Evolutionary conservation across 805 yeast species (phyloP), one percentile per base, ranked within the genome.

Genomic region (Grigorovia transvaalensis): DNA sequence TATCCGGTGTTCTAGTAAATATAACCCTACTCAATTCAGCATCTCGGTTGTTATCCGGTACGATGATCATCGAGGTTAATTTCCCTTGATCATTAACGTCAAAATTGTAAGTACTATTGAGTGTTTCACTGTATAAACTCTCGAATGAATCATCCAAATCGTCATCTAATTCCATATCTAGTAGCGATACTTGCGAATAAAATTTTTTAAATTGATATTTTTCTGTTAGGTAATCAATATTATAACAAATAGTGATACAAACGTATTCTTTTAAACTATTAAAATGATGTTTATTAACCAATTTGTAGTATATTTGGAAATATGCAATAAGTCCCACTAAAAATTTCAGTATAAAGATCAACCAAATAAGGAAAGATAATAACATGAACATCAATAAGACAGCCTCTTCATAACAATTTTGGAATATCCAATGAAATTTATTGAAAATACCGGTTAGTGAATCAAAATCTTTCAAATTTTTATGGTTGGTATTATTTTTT

Each of bases 301-400:
- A 61, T 54, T 71, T 75, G 50, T 74, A 71, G 56, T 73, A 74
- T 1, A 84, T 75, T 3, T 82, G 84, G 13, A 78, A 57, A 47
- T 74, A 74, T 53, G 75, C 71, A 1, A 80, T 41, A 55, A 82
- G 54, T 0, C 88, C 90, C 51, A 80, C 59, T 23, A 72, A 57
- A 52, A 85, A 77, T 62, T 74, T 73, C 50, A 78, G 60, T 54
- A 84, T 75, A 71, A 85, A 85, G 50, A 85, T 67, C 12, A 80
- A 70, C 90, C 93, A 88, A 57, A 88, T 76, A 15, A 78, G 64
- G 59, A 88, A 79, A 1, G 95, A 85, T 52, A 85, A 74, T 43
- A 84, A 72, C 91, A 88, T 87, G 57, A 85, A 75, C 29, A 88
- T 78, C 27, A 88, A 64, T 23, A 88, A 76, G n/a, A 88, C 69